A percentile compares a stretch with the other conserved stretches of the same genome.
Conservation (phyloP, 805 yeast species). For the Saccharomycopsis sp. region DNA sequence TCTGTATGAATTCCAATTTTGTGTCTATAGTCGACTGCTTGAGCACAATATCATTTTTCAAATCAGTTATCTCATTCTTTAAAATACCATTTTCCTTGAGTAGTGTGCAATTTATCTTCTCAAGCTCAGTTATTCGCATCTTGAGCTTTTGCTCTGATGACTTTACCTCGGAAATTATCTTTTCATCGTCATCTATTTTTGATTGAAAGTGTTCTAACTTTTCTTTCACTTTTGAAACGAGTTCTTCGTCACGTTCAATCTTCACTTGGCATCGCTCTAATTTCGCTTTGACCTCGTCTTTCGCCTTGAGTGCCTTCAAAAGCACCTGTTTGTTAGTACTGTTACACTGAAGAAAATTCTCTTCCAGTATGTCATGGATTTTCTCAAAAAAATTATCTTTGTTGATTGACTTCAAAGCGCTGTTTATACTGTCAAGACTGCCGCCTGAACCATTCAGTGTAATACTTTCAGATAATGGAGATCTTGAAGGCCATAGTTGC, state of each 20-base stretch:
- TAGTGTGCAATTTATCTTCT: not conserved
- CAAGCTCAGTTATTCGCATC: not conserved
- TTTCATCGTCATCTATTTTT: not conserved
- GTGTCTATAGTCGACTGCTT: not conserved
- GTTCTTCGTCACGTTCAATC: too few relatives aligned
- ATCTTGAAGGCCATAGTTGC: not conserved
- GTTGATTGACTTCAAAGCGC: not conserved
- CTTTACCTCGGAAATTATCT: not conserved
- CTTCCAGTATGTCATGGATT: not conserved
- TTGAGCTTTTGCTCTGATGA: not conserved
- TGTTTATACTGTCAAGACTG: not conserved
- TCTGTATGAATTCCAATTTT: not conserved
- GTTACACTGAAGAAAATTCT: not conserved
- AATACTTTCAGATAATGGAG: not conserved
- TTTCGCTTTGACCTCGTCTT: not conserved
- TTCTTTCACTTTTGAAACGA: not conserved
- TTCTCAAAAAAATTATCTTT: not conserved
- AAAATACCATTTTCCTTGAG: not conserved
- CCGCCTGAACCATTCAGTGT: not conserved
- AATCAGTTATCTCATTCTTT: not conserved
- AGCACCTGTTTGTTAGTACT: slow-evolving; percentile 20
- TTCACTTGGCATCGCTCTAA: not conserved
- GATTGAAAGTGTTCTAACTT: not conserved
- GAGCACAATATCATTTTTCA: not conserved
- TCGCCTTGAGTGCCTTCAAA: not conserved